A percentile compares a stretch with the other conserved stretches of the same genome.
phyloP scores from a whole-genome alignment of 305 asterid species.

The Rubia peregrina region DNA sequence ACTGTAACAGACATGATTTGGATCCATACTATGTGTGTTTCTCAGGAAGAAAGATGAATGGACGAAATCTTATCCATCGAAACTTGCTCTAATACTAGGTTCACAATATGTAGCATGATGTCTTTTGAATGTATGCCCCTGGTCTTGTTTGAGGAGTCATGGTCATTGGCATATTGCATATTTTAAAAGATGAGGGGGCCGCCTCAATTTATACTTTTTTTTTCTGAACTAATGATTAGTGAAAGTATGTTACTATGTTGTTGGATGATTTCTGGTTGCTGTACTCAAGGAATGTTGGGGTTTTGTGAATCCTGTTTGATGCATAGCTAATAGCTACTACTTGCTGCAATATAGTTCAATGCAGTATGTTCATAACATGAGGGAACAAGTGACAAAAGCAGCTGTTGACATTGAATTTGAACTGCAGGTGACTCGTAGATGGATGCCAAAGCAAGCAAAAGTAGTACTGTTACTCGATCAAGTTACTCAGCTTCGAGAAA shows the following conservation, averaged over 20 bases:
- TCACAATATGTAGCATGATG: background rate
- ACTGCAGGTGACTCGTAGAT: slow-evolving; percentile 49
- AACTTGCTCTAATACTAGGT: background rate
- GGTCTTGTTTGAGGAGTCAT: background rate
- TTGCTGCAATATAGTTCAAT: background rate
- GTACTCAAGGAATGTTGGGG: background rate
- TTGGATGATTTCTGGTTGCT: background rate
- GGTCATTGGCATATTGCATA: background rate
- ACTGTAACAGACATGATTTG: background rate
- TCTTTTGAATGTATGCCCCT: background rate
- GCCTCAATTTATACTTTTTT: no score
- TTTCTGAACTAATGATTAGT: background rate
- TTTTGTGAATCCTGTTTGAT: background rate
- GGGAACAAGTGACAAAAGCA: background rate
- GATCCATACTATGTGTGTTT: background rate
- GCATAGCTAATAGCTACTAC: background rate
- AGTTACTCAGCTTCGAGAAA: slow-evolving; percentile 33
- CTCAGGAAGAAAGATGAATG: background rate
- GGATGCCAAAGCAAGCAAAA: slow-evolving; percentile 49
- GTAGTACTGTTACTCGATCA: slow-evolving; percentile 32
- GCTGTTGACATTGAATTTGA: slow-evolving; percentile 16
- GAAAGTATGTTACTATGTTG: background rate
- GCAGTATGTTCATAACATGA: background rate
- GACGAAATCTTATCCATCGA: no score
- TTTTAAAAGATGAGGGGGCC: background rate